Evolutionary conservation across 139 green algal genomes (phyloP).

Genomic region (Pedinophyceae sp.): DNA sequence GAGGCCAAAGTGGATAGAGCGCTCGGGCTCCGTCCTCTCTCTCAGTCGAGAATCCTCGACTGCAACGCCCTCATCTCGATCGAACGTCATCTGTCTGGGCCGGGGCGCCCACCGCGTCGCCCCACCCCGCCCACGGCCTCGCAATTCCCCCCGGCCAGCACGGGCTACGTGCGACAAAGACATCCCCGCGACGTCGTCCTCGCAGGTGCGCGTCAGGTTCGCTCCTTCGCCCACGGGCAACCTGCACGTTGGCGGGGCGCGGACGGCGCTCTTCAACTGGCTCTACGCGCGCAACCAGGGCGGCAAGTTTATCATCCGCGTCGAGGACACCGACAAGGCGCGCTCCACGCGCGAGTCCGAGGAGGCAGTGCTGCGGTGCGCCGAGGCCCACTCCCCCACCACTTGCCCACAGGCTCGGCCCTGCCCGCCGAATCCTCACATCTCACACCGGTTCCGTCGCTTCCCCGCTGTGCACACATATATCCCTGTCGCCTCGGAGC

Average conservation of each 20-base stretch:
- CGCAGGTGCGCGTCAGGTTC: slow-evolving; percentile 75
- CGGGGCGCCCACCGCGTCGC: background rate
- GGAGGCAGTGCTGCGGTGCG: slow-evolving; percentile 67
- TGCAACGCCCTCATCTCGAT: too few species aligned
- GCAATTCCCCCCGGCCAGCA: background rate
- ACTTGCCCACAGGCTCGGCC: too few species aligned
- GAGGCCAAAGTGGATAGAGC: too few species aligned
- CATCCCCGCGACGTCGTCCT: background rate
- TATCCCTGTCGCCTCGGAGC: too few species aligned
- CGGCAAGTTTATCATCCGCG: slow-evolving; percentile 84
- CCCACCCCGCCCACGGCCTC: background rate
- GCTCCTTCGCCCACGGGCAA: slow-evolving; percentile 95
- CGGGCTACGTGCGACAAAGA: background rate
- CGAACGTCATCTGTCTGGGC: too few species aligned
- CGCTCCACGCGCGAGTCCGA: slow-evolving; percentile 80
- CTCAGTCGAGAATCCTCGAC: too few species aligned
- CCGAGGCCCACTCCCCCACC: too few species aligned
- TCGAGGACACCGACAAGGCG: slow-evolving; percentile 42
- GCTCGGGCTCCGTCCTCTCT: too few species aligned
- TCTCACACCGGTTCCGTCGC: too few species aligned
- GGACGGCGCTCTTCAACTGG: slow-evolving; percentile 97
- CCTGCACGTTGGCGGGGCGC: slow-evolving; percentile 89
- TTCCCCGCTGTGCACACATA: too few species aligned
- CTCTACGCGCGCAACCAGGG: slow-evolving; percentile 74
- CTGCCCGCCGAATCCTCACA: too few species aligned